phyloP scores from a whole-genome alignment of 352 stramenopile species.

The Vaucheria bursata region DNA sequence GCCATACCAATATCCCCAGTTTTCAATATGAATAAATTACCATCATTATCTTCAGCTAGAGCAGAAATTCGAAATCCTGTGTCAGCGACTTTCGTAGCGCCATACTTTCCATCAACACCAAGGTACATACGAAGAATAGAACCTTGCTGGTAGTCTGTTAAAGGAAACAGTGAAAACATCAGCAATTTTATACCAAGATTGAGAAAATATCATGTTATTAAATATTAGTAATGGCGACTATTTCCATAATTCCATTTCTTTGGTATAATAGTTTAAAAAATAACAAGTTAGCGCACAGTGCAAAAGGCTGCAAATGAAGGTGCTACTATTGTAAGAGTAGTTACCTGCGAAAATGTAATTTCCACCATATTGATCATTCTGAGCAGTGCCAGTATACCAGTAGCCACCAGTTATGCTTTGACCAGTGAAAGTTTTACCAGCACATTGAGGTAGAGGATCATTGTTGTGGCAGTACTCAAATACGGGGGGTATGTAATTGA shows the following conservation, averaged over 20 bases:
- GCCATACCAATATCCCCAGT: background rate
- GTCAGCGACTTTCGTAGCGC: background rate
- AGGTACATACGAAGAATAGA: background rate
- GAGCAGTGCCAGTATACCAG: constrained; percentile 14
- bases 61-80: background rate
- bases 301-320: background rate
- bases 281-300: background rate
- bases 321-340: background rate
- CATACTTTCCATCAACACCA: background rate
- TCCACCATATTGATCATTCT: constrained; percentile 5
- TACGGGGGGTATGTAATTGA: too few species aligned
- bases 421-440: constrained; percentile 3
- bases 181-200: background rate
- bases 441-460: background rate
- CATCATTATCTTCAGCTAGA: background rate
- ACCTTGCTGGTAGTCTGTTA: background rate
- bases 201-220: background rate
- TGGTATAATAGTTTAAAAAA: background rate
- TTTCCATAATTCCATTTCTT: background rate
- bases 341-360: constrained; percentile 27
- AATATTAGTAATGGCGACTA: background rate
- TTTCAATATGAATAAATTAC: background rate
- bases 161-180: background rate
- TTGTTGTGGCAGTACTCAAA: constrained; percentile 34
- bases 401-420: constrained; percentile 13